phyloP scores from a whole-genome alignment of 2,329 filamentous ascomycete species.

The Colletotrichum salicis region DNA sequence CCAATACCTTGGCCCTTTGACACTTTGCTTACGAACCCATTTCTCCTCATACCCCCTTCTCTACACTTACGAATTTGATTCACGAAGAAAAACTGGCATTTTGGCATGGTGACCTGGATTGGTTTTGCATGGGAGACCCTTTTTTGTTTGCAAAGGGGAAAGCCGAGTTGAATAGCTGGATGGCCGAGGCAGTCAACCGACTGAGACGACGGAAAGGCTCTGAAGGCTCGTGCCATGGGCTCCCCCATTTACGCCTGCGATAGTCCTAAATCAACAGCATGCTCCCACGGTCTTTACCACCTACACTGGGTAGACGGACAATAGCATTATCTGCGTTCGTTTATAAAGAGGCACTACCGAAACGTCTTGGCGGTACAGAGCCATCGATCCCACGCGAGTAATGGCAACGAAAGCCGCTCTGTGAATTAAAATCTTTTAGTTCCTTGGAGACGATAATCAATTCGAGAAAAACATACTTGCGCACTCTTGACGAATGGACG shows the following conservation, averaged over 20 bases:
- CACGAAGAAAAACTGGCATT: slow-evolving; percentile 28
- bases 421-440: neutral
- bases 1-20: slow-evolving; percentile 20
- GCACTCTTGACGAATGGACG: neutral
- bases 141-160: neutral
- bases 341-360: neutral
- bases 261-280: slow-evolving; percentile 33
- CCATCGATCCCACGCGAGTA: neutral
- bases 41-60: slow-evolving; percentile 33
- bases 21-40: slow-evolving; percentile 28
- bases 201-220: slow-evolving; percentile 14
- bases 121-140: slow-evolving; percentile 24
- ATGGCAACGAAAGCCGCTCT: neutral
- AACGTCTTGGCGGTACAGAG: neutral
- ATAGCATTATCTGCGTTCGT: slow-evolving; percentile 16
- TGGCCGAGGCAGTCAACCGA: slow-evolving; percentile 8
- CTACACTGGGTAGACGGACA: slow-evolving; percentile 27
- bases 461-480: neutral
- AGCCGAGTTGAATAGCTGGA: slow-evolving; percentile 7
- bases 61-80: slow-evolving; percentile 30
- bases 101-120: slow-evolving; percentile 29
- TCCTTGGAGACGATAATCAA: neutral
- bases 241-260: slow-evolving; percentile 24
- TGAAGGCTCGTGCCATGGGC: slow-evolving; percentile 12
- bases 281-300: slow-evolving; percentile 29